Evolutionary conservation across 345 rosid genomes (phyloP), one percentile per base, ranked within the genome.

Genomic region (Eucalyptus cladocalyx): DNA sequence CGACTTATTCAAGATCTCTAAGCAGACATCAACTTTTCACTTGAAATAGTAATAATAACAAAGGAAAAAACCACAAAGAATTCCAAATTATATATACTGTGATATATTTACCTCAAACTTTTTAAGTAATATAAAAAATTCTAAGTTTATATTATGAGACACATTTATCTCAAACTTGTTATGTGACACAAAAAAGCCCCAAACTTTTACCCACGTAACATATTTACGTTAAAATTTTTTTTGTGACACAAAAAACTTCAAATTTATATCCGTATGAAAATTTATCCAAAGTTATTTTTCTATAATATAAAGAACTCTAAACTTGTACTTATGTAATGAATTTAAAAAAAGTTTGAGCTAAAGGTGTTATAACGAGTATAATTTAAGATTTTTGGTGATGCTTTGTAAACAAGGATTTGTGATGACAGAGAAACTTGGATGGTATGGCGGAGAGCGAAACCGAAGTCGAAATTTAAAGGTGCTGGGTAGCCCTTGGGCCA

Each of bases 271-370:
- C 1, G 0, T 24, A 10, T 56, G 62, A 24, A 23, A 23, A 56
- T 24, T 51, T 24, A 56, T 0, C 62, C 30, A 3, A 24, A 24
- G 13, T 56, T 56, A 19, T 19, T 56, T 56, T 23, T 56, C 9
- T 56, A 56, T 24, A 11, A 56, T 6, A 56, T 56, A 26, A 56
- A 56, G 9, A 24, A 53, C 13, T 26, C 12, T 0, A 56, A 56
- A 56, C 13, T 24, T 5, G 3, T 24, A 56, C 13, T 24, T 26
- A 56, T 11, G 30, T 56, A 26, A 24, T 3, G 10, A 56, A 23
- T 5, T 24, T 10, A 0, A 56, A 10, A 50, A 10, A 4, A 10
- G 0, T 9, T 56, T 24, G 30, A 56, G 62, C 0, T 24, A 24
- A 56, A 24, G 24, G 3, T 24, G 30, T 23, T 0, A 23, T 24